Evolutionary conservation across 176 grass and related monocot species (phyloP), one percentile per base, ranked within the genome.

Genomic region (Triticum timopheevii): DNA sequence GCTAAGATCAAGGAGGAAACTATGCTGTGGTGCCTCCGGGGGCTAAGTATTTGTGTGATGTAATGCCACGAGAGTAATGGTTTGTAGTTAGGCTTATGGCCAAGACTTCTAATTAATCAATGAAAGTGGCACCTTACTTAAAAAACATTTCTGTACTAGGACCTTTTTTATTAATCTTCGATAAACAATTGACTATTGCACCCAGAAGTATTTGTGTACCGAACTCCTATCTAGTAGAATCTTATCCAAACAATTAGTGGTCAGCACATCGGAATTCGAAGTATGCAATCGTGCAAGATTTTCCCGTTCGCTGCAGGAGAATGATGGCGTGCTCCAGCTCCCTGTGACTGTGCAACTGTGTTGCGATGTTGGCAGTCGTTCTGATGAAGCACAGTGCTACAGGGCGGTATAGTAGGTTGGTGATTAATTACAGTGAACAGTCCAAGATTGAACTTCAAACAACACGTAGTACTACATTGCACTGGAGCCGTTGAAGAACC

Each of bases 11-110:
- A 54, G 16, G 5, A 19, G 13, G 16, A 54, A 19, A 54, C 16
- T 54, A 2, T 0, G 1, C 0, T 19, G 0, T 16, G 50, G 5
- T 54, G 2, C 0, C 16, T 54, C 6, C 16, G 50, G 50, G 5
- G 16, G 50, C 50, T 54, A 54, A 54, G 7, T 54, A 54, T 19
- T 16, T 54, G 16, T 19, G 5, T 2, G 2, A 19, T 19, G 16
- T 54, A 54, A 19, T 54, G 50, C 5, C 50, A 0, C 1, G 50
- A 54, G 5, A 17, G 16, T 54, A 54, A 19, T 54, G 6, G 0
- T 7, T 54, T 19, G 16, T 54, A 54, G 1, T 7, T 54, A 1
- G 50, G 16, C 16, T 1, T 54, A 16, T 54, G 50, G 0, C 50
- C 16, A 49, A 5, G 47, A 49, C 47, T 49, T 49, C 5, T 54